Evolutionary conservation across 2,329 filamentous ascomycete species (phyloP).

Genomic region (Cladophialophora yegresii): DNA sequence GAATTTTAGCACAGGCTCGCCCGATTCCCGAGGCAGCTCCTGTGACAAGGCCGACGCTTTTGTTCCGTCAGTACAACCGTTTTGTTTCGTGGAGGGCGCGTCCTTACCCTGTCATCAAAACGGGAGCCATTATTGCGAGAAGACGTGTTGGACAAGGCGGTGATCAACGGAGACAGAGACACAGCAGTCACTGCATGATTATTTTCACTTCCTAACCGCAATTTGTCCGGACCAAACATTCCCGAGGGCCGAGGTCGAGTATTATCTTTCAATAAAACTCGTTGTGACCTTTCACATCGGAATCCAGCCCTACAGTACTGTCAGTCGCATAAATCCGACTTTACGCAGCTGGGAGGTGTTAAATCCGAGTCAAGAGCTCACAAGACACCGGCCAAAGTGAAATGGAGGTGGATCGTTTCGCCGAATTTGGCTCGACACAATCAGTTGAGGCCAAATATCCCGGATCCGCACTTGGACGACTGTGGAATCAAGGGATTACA

Average conservation of each 20-base stretch:
- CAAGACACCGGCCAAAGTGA: neutral
- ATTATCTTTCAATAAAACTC: neutral
- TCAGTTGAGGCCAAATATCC: neutral
- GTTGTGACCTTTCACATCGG: neutral
- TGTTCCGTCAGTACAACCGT: slow-evolving; percentile 11
- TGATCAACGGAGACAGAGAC: slow-evolving; percentile 1
- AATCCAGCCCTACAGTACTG: slow-evolving; percentile 4
- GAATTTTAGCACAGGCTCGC: slow-evolving; percentile 24
- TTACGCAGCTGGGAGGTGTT: no score
- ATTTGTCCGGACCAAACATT: neutral
- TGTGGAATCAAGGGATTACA: no score
- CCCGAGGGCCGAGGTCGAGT: neutral
- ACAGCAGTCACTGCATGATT: neutral
- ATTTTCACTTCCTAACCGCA: neutral
- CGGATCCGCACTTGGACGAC: slow-evolving; percentile 4
- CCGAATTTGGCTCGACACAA: slow-evolving; percentile 13
- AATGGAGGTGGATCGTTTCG: slow-evolving; percentile 10
- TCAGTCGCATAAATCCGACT: neutral
- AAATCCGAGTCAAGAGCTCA: no score
- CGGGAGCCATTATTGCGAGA: slow-evolving; percentile 17
- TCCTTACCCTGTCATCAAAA: slow-evolving; percentile 26
- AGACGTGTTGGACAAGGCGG: neutral
- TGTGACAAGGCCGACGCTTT: slow-evolving; percentile 29
- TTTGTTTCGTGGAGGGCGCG: neutral
- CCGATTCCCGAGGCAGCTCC: slow-evolving; percentile 33